phyloP scores from a whole-genome alignment of 2,329 filamentous ascomycete species.

The Corniculantispora saksenae region DNA sequence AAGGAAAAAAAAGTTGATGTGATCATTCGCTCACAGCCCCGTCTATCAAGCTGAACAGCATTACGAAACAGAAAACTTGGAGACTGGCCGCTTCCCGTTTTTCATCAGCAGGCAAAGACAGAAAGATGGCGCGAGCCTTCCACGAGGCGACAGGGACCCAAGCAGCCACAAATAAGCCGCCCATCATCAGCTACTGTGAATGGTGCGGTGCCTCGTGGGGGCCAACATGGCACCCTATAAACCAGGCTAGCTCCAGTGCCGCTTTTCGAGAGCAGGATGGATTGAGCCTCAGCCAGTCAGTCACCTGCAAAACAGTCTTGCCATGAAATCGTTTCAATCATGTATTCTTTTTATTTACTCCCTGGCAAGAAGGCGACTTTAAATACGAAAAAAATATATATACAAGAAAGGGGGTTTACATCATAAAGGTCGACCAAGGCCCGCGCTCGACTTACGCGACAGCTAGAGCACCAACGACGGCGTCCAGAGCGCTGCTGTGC shows the following conservation, averaged over 20 bases:
- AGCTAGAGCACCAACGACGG: constrained; percentile 61
- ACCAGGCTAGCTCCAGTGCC: neutral
- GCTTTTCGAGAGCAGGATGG: neutral
- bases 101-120: neutral
- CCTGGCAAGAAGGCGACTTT: neutral
- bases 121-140: neutral
- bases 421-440: too few relatives aligned
- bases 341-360: neutral
- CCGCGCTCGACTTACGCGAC: constrained; percentile 29
- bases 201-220: neutral
- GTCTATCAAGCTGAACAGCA: neutral
- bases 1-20: neutral
- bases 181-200: constrained; percentile 2
- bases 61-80: neutral
- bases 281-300: too few relatives aligned
- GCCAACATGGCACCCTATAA: neutral
- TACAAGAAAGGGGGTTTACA: neutral
- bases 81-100: neutral
- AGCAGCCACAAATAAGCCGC: neutral
- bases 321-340: neutral
- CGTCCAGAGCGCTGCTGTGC: constrained; percentile 67
- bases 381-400: neutral
- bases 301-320: too few relatives aligned
- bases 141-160: constrained; percentile 1
- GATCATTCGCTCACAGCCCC: neutral